These are phyloP conservation scores for Ramalina intermedia DNA, from an alignment of 495 filamentous ascomycete species.

Conservation along the genomic window DNA sequence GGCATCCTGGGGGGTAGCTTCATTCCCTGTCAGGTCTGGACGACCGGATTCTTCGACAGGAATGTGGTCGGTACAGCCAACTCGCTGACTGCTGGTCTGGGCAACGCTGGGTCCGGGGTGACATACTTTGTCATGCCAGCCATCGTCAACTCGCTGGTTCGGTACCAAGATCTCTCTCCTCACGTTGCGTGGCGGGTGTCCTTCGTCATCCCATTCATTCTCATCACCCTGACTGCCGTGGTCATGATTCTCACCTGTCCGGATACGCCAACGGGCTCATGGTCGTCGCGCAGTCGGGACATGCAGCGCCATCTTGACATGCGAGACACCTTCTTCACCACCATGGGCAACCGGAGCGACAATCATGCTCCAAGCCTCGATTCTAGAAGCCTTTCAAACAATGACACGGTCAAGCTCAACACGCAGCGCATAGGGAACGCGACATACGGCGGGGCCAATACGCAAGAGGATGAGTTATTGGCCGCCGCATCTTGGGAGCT, in stretches of 20 bases:
- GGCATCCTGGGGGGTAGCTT: constrained; percentile 84
- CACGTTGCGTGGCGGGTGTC: constrained; percentile 70
- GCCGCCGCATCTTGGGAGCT: constrained; percentile 39
- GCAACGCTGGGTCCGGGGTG: constrained; percentile 83
- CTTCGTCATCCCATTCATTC: constrained; percentile 72
- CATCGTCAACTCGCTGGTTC: constrained; percentile 62
- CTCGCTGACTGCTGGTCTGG: constrained; percentile 68
- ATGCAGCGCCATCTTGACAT: constrained; percentile 10
- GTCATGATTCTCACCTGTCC: constrained; percentile 57
- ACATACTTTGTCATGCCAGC: constrained; percentile 87
- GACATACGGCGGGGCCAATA: constrained; percentile 33
- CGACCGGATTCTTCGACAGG: constrained; percentile 89
- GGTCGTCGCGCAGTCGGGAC: constrained; percentile 30
- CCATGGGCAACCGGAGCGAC: neutral
- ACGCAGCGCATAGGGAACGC: neutral
- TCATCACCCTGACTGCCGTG: constrained; percentile 50
- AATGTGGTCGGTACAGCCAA: constrained; percentile 91
- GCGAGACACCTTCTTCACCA: constrained; percentile 7
- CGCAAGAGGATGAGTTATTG: constrained; percentile 38
- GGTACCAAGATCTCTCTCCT: constrained; percentile 35
- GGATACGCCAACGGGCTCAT: constrained; percentile 70
- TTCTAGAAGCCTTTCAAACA: neutral
- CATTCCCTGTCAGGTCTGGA: constrained; percentile 93
- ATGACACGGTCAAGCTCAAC: constrained; percentile 2
- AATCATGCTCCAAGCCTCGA: constrained; percentile 1